phyloP scores from a whole-genome alignment of 257 asterid species.

The Solanum chiquidenum region DNA sequence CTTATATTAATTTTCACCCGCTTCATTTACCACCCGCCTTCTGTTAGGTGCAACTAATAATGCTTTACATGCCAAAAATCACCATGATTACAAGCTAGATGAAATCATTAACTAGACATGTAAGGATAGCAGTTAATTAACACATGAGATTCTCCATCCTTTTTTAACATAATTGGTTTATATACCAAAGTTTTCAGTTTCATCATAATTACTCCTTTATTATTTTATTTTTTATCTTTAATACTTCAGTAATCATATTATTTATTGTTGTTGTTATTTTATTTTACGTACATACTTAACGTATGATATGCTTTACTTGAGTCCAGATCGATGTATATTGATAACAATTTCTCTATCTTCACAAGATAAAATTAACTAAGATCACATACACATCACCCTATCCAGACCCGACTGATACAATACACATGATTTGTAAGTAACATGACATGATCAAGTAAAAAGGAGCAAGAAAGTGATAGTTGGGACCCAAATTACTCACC shows the following conservation, averaged over 20 bases:
- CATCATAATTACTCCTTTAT: not conserved
- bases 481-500: conserved; percentile 29
- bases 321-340: fast-evolving
- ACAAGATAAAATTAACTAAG: not conserved
- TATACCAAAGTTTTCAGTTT: not conserved
- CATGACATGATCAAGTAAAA: conserved; percentile 12
- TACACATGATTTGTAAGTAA: not conserved
- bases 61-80: not conserved
- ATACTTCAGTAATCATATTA: not conserved
- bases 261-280: not conserved
- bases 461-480: conserved; percentile 16
- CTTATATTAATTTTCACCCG: not conserved
- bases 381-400: not conserved
- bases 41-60: not conserved
- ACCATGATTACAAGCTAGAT: not conserved
- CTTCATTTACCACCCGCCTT: not conserved
- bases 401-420: not conserved
- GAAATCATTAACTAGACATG: not conserved
- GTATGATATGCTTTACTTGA: not conserved
- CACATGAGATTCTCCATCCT: not conserved
- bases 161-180: not conserved
- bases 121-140: not conserved
- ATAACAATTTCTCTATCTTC: not conserved
- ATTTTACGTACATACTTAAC: too few species aligned
- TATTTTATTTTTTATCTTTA: not conserved